Base-by-base conservation (phyloP, 768 basidiomycete species). In the Ramaria sp. region DNA sequence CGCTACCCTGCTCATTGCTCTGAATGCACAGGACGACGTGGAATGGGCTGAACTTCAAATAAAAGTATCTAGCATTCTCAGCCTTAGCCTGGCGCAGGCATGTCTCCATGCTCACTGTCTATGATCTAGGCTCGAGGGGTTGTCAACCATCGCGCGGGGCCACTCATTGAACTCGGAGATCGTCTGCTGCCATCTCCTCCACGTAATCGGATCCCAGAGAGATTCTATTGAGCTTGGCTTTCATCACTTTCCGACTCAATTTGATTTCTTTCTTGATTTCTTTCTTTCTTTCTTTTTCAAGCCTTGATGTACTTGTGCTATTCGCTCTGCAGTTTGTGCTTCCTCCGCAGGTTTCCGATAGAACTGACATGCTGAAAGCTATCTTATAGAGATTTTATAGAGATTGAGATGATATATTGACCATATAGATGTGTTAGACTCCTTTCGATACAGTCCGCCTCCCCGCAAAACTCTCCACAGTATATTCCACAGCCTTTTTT, bases 21-120 rank as follows among this genome's bases (percentile, higher is more conserved):
- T 89, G 58, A 86, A 84, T 58, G 74, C 82, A 32, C 76, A 78
- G 20, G 66, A 76, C 38, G 68, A 65, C 43, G 77, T 82, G 6
- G 76, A 79, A n/a, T 88, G 84, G 85, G 78, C 78, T 24, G 73
- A 76, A 52, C 70, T 89, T 52, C 74, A 80, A 50, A 55, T 64
- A 58, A 88, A 83, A 74, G 87, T 83, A 56, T 20, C 74, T 60
- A 16, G 30, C 7, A 6, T 24, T 27, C 4, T 24, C 51, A 20
- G 2, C 7, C 7, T 41, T 24, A 2, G 22, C 49, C 5, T 50
- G 20, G 22, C 32, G 28, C 25, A 16, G 9, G 20, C 18, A 5
- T 47, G n/a, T 55, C 13, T 20, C 24, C 30, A 45, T 39, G 22
- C 16, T 20, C 24, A 54, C 42, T 24, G 16, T 30, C 18, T 32